phyloP scores from a whole-genome alignment of 768 basidiomycete genomes.

The Cystofilobasidium capitatum region DNA sequence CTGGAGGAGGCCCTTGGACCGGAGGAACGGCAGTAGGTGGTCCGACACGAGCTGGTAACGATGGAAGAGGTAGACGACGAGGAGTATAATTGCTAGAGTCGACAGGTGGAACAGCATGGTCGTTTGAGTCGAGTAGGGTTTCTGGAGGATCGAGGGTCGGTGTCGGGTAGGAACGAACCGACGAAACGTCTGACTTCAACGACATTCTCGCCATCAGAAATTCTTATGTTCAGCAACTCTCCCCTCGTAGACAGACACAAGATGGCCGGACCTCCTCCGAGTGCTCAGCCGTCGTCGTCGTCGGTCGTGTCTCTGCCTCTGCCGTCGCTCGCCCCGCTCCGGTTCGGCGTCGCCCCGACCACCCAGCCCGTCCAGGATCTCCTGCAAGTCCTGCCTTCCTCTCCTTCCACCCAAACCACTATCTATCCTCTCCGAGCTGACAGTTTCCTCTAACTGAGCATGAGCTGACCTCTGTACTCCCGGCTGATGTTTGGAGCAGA shows the following conservation, averaged over 20 bases:
- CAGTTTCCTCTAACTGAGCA: neutral
- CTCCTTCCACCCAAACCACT: neutral
- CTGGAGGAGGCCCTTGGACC: neutral
- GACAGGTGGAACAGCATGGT: conserved; percentile 20
- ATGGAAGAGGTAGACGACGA: conserved; percentile 15
- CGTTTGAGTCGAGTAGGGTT: too few species aligned
- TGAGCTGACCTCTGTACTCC: neutral
- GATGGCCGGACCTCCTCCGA: too few species aligned
- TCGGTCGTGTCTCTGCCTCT: conserved; percentile 10
- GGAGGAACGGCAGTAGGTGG: conserved; percentile 17
- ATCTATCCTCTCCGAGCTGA: neutral
- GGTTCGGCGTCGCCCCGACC: neutral
- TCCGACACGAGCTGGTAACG: conserved; percentile 25
- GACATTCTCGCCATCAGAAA: too few species aligned
- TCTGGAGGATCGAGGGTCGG: too few species aligned
- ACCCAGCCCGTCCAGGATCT: conserved; percentile 17
- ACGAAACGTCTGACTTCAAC: too few species aligned
- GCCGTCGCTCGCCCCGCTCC: conserved; percentile 9
- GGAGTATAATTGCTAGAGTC: neutral
- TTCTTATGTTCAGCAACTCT: too few species aligned
- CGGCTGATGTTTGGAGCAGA: neutral
- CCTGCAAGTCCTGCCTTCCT: neutral
- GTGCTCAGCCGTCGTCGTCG: neutral
- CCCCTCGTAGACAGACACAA: too few species aligned
- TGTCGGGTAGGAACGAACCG: too few species aligned